Evolutionary conservation across 345 rosid species (phyloP).

Genomic region (Raphanus sativus): DNA sequence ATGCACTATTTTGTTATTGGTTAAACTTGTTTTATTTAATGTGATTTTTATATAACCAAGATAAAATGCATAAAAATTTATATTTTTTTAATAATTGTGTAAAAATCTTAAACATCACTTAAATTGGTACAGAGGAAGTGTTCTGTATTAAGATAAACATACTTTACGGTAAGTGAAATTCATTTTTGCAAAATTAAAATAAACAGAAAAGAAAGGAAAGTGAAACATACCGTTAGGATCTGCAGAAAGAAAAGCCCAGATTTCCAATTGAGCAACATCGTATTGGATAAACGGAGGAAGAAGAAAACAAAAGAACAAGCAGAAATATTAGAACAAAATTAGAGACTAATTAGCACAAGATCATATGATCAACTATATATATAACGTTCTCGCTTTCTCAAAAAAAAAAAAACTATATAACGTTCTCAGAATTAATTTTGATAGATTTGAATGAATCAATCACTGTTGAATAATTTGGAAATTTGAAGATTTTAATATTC

Average conservation of each 20-base stretch:
- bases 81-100: too few species aligned
- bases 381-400: too few species aligned
- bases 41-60: too few species aligned
- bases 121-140: too few species aligned
- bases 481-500: background rate
- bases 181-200: background rate
- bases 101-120: too few species aligned
- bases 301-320: background rate
- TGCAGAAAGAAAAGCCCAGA: conserved; percentile 42
- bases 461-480: conserved; percentile 14
- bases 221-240: conserved; percentile 86
- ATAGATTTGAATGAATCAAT: background rate
- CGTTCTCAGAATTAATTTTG: background rate
- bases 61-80: too few species aligned
- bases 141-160: background rate
- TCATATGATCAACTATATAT: background rate
- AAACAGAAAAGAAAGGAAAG: background rate
- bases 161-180: background rate
- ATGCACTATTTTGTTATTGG: too few species aligned
- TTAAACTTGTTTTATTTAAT: too few species aligned
- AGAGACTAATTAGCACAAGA: background rate
- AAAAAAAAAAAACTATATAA: background rate
- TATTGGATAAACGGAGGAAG: conserved; percentile 1
- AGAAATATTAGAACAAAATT: conserved; percentile 20
- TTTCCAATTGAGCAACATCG: conserved; percentile 32